Evolutionary conservation across 257 asterid genomes (phyloP).

Genomic region (Lavandula angustifolia): DNA sequence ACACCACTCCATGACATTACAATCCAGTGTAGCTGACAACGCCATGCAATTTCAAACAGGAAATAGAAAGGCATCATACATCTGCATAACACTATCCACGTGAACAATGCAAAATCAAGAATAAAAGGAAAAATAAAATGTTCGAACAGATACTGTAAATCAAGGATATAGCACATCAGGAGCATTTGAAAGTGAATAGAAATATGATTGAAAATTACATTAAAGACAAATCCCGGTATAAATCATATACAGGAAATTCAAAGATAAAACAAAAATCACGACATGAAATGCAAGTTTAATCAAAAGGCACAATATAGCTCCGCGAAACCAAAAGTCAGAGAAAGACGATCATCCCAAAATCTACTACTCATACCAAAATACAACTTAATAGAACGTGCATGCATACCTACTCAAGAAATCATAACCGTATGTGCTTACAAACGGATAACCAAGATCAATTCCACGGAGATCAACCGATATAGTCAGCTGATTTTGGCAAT

Average conservation of each 20-base stretch:
- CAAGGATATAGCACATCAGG: conserved; percentile 13
- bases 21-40: conserved; percentile 3
- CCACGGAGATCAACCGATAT: conserved; percentile 1
- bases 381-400: neutral
- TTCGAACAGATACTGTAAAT: neutral
- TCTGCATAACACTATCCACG: neutral
- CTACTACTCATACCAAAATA: neutral
- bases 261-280: neutral
- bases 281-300: neutral
- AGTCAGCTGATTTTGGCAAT: neutral
- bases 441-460: conserved; percentile 5
- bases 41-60: neutral
- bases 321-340: conserved; percentile 17
- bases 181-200: neutral
- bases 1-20: neutral
- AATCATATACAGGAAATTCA: neutral
- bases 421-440: no score
- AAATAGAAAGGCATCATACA: neutral
- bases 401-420: neutral
- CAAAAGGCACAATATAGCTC: neutral
- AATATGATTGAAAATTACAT: neutral
- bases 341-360: neutral
- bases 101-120: neutral
- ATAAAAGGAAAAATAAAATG: neutral
- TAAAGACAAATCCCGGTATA: neutral